A percentile compares a stretch with the other conserved stretches of the same genome.
Evolutionary conservation across 2,329 filamentous ascomycete species (phyloP).

Genomic region (Colletotrichum chlorophyti): DNA sequence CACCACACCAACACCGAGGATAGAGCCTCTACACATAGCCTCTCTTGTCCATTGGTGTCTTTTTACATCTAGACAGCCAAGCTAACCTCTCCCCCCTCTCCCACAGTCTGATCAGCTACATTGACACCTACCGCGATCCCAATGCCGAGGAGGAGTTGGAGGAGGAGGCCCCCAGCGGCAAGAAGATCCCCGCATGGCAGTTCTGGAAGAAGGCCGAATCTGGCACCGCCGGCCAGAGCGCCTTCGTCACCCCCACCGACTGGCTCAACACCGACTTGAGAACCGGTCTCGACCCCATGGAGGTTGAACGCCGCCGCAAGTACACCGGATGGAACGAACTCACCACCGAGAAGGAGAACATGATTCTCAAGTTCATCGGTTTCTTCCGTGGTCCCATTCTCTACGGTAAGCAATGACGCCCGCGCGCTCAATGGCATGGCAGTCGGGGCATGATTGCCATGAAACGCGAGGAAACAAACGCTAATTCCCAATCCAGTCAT

Average conservation of each 20-base stretch:
- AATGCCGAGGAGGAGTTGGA: constrained; percentile 38
- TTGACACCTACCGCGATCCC: constrained; percentile 46
- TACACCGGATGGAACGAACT: constrained; percentile 76
- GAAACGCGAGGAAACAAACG: constrained; percentile 19
- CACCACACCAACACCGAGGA: neutral
- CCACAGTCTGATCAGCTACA: constrained; percentile 36
- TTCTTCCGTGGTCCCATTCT: constrained; percentile 81
- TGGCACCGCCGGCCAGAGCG: constrained; percentile 35
- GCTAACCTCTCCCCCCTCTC: neutral
- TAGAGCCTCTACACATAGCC: too few species aligned
- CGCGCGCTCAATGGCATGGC: neutral
- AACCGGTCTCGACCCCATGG: constrained; percentile 62
- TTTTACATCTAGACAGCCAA: too few species aligned
- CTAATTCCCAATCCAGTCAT: constrained; percentile 56
- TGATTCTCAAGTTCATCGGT: constrained; percentile 76
- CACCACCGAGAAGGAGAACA: constrained; percentile 76
- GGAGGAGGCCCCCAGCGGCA: constrained; percentile 33
- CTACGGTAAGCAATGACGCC: constrained; percentile 77
- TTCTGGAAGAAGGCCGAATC: constrained; percentile 39
- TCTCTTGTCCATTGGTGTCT: neutral
- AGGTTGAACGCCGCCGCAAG: constrained; percentile 71
- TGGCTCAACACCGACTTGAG: constrained; percentile 74
- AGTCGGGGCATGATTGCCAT: constrained; percentile 18
- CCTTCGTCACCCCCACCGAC: constrained; percentile 64
- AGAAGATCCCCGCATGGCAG: constrained; percentile 43